phyloP scores from a whole-genome alignment of 2,329 filamentous ascomycete species.

The Aureobasidium leucospermi region DNA sequence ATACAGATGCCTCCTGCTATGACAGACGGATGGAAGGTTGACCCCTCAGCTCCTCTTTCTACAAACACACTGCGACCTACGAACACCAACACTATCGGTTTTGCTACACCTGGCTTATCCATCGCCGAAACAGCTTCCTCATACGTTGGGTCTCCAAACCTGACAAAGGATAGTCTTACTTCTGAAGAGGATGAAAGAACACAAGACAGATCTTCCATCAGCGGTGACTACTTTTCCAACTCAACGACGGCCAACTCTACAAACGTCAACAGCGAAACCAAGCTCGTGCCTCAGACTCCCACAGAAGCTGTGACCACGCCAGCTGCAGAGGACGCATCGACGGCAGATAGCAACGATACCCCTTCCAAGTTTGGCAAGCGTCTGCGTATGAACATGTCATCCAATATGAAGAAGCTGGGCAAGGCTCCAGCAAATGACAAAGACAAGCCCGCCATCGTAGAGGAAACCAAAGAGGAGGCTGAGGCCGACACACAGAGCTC shows the following conservation, averaged over 20 bases:
- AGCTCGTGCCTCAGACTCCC: slow-evolving; percentile 24
- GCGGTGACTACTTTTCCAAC: slow-evolving; percentile 70
- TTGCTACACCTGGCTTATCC: slow-evolving; percentile 61
- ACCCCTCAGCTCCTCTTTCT: slow-evolving; percentile 36
- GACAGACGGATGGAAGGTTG: slow-evolving; percentile 40
- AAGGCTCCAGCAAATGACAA: slow-evolving; percentile 58
- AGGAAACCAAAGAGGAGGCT: slow-evolving; percentile 57
- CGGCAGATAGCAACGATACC: slow-evolving; percentile 47
- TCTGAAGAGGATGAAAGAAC: slow-evolving; percentile 46
- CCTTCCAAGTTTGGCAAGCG: slow-evolving; percentile 62
- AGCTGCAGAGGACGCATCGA: slow-evolving; percentile 23
- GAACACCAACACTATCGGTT: slow-evolving; percentile 55
- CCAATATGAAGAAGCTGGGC: slow-evolving; percentile 71
- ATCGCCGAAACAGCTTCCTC: slow-evolving; percentile 53
- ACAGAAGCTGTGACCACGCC: slow-evolving; percentile 31
- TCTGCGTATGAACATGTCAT: slow-evolving; percentile 65
- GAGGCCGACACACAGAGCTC: slow-evolving; percentile 54
- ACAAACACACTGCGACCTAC: slow-evolving; percentile 48
- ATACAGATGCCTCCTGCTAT: slow-evolving; percentile 47
- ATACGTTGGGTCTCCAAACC: slow-evolving; percentile 28
- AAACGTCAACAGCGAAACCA: slow-evolving; percentile 12
- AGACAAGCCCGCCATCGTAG: slow-evolving; percentile 56
- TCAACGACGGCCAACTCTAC: slow-evolving; percentile 25
- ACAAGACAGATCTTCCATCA: slow-evolving; percentile 50
- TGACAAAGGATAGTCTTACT: slow-evolving; percentile 29